Percentiles rank a stretch among this genome's conserved stretches.
Evolutionary conservation across 768 basidiomycete species (phyloP).

Genomic region (Panellus pusillus): DNA sequence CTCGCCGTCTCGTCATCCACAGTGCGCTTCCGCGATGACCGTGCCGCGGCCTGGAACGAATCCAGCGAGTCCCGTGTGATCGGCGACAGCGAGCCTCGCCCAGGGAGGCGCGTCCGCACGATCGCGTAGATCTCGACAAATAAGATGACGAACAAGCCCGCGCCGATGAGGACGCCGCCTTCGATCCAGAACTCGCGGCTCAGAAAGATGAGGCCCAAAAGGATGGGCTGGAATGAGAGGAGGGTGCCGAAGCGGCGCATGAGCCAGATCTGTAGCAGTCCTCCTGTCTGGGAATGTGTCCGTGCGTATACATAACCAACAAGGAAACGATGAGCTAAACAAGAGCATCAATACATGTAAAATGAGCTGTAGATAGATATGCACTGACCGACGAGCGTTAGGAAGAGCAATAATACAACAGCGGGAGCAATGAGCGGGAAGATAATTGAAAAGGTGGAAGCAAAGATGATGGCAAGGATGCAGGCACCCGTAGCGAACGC

Average conservation of each 20-base stretch:
- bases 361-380: neutral
- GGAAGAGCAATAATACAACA: slow-evolving; percentile 60
- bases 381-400: slow-evolving; percentile 63
- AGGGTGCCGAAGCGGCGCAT: slow-evolving; percentile 72
- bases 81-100: slow-evolving; percentile 48
- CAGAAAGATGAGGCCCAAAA: slow-evolving; percentile 73
- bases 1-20: slow-evolving; percentile 54
- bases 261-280: slow-evolving; percentile 73
- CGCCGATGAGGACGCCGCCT: slow-evolving; percentile 61
- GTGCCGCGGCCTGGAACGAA: slow-evolving; percentile 49
- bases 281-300: slow-evolving; percentile 74
- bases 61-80: slow-evolving; percentile 60
- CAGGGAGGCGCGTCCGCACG: slow-evolving; percentile 50
- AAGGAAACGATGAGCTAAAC: slow-evolving; percentile 74
- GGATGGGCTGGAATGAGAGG: slow-evolving; percentile 68
- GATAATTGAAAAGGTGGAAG: slow-evolving; percentile 69
- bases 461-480: slow-evolving; percentile 68
- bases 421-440: slow-evolving; percentile 79
- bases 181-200: slow-evolving; percentile 70
- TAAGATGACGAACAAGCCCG: slow-evolving; percentile 52
- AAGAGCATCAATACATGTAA: neutral
- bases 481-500: slow-evolving; percentile 66
- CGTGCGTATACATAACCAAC: slow-evolving; percentile 77
- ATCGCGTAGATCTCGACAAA: slow-evolving; percentile 62
- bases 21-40: slow-evolving; percentile 32